phyloP scores from a whole-genome alignment of 257 asterid species.

The Verbena officinalis region DNA sequence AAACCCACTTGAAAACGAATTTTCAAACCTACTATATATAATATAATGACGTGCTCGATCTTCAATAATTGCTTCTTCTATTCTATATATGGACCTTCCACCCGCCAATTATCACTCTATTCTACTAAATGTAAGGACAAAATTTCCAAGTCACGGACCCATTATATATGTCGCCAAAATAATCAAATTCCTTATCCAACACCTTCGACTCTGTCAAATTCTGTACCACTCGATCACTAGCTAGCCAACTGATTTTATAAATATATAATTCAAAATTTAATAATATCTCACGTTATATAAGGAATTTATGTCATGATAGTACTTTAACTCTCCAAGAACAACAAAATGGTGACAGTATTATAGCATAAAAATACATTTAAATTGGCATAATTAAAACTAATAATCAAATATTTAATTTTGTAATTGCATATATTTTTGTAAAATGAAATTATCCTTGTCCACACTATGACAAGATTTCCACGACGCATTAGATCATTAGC shows the following conservation, averaged over 20 bases:
- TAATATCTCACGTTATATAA: no score
- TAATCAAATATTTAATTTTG: no score
- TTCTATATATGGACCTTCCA: not conserved
- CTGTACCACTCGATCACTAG: no score
- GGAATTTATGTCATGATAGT: no score
- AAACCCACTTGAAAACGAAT: constrained; percentile 23
- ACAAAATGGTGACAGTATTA: no score
- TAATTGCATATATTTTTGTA: no score
- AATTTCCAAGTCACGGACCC: constrained; percentile 6
- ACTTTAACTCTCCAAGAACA: no score
- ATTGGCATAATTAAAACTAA: no score
- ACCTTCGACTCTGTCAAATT: not conserved
- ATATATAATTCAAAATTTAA: not conserved
- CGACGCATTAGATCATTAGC: constrained; percentile 8
- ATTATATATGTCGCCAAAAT: constrained; percentile 2
- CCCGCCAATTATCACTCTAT: constrained; percentile 7
- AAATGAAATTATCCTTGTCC: not conserved
- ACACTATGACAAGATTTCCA: constrained; percentile 18
- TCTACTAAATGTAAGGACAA: constrained; percentile 17
- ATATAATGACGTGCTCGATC: constrained; percentile 11
- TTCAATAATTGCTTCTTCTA: not conserved
- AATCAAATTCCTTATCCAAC: constrained; percentile 5
- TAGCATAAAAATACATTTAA: no score
- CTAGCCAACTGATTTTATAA: no score
- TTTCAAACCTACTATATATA: constrained; percentile 18